These are phyloP conservation scores for Mangifera indica DNA, from an alignment of 345 rosid species.

Conservation along the genomic window DNA sequence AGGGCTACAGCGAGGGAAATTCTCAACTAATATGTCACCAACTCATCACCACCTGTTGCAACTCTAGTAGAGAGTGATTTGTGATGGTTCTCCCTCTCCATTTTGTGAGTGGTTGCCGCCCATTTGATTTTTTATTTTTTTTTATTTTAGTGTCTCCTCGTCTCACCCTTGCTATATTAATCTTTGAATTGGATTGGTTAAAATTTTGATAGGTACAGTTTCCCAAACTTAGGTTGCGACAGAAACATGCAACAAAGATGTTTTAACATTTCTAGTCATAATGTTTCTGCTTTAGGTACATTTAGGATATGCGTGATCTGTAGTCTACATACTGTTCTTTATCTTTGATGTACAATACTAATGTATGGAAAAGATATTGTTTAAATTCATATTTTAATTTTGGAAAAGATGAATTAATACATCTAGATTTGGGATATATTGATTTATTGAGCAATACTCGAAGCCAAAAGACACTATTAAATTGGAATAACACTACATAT, in stretches of 20 bases:
- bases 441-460: not conserved
- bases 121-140: too few relatives aligned
- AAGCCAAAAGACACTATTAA: too few relatives aligned
- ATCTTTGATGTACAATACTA: too few relatives aligned
- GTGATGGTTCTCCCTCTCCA: not conserved
- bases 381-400: too few relatives aligned
- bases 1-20: conserved; percentile 12
- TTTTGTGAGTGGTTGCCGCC: not conserved
- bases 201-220: not conserved
- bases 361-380: too few relatives aligned
- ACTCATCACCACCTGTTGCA: not conserved
- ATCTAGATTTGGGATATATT: not conserved
- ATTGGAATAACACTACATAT: too few relatives aligned
- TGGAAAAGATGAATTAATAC: not conserved
- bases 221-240: conserved; percentile 10
- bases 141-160: too few relatives aligned
- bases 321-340: too few relatives aligned
- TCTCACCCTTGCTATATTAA: not conserved
- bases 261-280: too few relatives aligned
- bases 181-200: conserved; percentile 10
- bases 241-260: not conserved
- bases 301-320: too few relatives aligned
- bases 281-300: too few relatives aligned
- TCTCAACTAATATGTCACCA: conserved; percentile 22
- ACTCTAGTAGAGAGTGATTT: not conserved